These are phyloP conservation scores for Fusarium sp. DNA, from an alignment of 2,329 filamentous ascomycete genomes.

Conservation along the genomic window DNA sequence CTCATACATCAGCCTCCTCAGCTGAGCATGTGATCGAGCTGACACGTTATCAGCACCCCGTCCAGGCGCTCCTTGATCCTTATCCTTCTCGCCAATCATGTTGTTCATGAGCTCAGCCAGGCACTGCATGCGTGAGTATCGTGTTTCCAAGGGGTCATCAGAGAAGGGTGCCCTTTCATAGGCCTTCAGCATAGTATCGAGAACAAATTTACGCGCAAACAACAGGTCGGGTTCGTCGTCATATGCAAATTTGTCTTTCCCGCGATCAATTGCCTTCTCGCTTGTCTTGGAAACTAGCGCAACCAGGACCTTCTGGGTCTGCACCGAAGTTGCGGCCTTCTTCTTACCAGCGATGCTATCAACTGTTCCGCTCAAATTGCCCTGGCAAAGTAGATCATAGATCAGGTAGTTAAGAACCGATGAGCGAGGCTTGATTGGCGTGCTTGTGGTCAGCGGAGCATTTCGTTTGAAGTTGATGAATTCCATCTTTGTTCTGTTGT, in stretches of 20 bases:
- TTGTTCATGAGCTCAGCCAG: conserved; percentile 92
- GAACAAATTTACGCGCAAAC: conserved; percentile 93
- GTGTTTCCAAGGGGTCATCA: conserved; percentile 82
- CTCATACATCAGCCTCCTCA: conserved; percentile 97
- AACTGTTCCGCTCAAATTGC: conserved; percentile 73
- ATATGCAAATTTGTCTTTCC: conserved; percentile 69
- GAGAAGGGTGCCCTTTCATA: conserved; percentile 89
- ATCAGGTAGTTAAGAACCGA: conserved; percentile 94
- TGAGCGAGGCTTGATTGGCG: conserved; percentile 93
- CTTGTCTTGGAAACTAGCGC: conserved; percentile 89
- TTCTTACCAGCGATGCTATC: conserved; percentile 86
- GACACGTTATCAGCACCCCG: conserved; percentile 56
- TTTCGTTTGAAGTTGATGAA: conserved; percentile 99
- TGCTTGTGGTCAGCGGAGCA: conserved; percentile 82
- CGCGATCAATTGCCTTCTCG: conserved; percentile 74
- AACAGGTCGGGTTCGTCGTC: conserved; percentile 87
- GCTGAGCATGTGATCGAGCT: conserved; percentile 78
- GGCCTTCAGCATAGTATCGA: conserved; percentile 91
- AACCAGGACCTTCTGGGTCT: conserved; percentile 87
- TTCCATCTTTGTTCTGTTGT: conserved; percentile 95
- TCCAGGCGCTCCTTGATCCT: conserved; percentile 62
- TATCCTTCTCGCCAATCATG: conserved; percentile 86
- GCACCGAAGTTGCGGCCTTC: conserved; percentile 83
- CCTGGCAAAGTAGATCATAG: conserved; percentile 75
- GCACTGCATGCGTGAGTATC: conserved; percentile 88